Base-by-base conservation (phyloP, 2,329 filamentous ascomycete species). In the Aspergillus phoenicis region DNA sequence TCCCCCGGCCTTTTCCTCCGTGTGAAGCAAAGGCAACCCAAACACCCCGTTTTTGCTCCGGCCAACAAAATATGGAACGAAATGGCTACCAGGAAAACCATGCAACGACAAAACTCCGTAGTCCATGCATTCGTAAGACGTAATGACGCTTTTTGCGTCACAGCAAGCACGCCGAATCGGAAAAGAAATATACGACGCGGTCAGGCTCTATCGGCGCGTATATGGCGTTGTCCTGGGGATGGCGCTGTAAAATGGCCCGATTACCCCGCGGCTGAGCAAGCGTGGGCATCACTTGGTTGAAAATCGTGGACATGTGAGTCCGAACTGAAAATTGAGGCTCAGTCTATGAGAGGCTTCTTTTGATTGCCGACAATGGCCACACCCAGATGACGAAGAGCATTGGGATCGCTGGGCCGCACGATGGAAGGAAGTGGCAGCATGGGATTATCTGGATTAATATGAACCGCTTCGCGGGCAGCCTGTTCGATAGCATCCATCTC, bases 401-500 rank as follows among this genome's bases (percentile, higher is more conserved):
- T 82, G 36, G 82, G 87, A 73, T 98, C 93, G 62, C 85, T 89
- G 5, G 91, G 88, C 54, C 90, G 83, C 60, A 98, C 86, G 64
- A 99, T 95, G 7, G 86, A 88, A 64, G 89, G 88, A 1, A 93
- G 89, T 0, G 95, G 93, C n/a, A 97, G 79, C 89, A 96, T 93
- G 0, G 93, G 95, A 69, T 95, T 95, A 63, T 96, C 91, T 0
- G 90, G 90, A 68, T 94, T 92, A 62, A 98, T 89, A 63, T 91
- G 87, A 15, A 91, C 90, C 2, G 95, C 94, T 69, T 98, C 94
- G 76, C 93, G 94, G 47, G 95, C 95, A 0, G 95, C 91, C 77
- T 97, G 92, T 73, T 97, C 93, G 65, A 99, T 98, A 39, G 93
- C 93, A 70, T 97, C 93, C 92, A 99, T 97, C 79, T 98, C 95